Base-by-base conservation (phyloP, 139 green algal species). In the Parachlorella kessleri region DNA sequence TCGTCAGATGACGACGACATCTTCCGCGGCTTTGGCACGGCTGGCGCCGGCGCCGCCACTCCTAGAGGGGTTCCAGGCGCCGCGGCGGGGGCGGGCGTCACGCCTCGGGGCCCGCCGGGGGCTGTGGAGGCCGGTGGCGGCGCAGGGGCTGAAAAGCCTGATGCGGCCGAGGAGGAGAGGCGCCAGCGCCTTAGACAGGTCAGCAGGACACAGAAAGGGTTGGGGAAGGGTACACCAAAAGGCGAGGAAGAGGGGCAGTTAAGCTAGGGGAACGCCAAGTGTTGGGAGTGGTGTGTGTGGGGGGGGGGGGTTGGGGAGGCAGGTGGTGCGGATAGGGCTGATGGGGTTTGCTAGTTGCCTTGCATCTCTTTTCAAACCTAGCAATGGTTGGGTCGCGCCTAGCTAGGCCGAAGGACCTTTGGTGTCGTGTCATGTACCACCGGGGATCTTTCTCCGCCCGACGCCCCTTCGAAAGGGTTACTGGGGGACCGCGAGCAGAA, bases 91-190 rank as follows among this genome's bases (percentile, higher is more conserved):
- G 30, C 32, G 33, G 72, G n/a, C 6, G 33, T 3, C 3, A 36
- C 54, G 5, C 35, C 54, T 2, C 21, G 32, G 37, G 54, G 64
- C 6, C 67, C 74, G 5, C n/a, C 55, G 6, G 55, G 38, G 6
- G 41, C 26, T 6, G 38, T 40, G 1, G 75, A 72, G 8, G 69
- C 69, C 21, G 65, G 64, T 2, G 41, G 35, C 28, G 40, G 54
- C 21, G 73, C 55, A 0, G 73, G 74, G 66, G 73, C 81, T 18
- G 48, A 59, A 18, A 59, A 59, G 21, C 14, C 21, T 14, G 48
- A 59, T 35, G 75, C 33, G 10, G 69, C 53, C 8, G 84, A 90
- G 33, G 84, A 88, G 69, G 80, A 83, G 70, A 74, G 81, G 72
- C 83, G 84, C 55, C 77, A 76, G 75, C 80, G 75, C 14, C 80